A percentile compares a stretch with the other conserved stretches of the same genome.
These are phyloP conservation scores for Trypanosoma lewisi DNA, from an alignment of 208 protist species.

Conservation along the genomic window DNA sequence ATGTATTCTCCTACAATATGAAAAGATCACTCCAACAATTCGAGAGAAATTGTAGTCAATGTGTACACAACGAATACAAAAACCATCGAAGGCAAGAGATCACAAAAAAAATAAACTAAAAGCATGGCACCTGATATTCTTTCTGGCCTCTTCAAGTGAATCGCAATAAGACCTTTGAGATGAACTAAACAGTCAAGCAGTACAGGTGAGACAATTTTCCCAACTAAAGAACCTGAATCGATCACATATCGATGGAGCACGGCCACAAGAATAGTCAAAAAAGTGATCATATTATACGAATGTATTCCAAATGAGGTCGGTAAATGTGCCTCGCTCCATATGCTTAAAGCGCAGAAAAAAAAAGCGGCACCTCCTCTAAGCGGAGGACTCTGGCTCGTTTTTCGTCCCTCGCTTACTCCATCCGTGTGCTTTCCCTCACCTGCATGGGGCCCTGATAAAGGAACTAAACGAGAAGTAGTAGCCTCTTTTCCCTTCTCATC, in stretches of 20 bases:
- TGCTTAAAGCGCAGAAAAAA: constrained; percentile 30
- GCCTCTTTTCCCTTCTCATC: neutral
- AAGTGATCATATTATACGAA: constrained; percentile 30
- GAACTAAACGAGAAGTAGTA: neutral
- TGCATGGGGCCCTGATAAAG: neutral
- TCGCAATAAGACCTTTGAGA: constrained; percentile 28
- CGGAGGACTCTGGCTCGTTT: neutral
- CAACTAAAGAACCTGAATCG: constrained; percentile 31
- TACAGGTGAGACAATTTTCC: constrained; percentile 35
- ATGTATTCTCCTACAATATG: neutral
- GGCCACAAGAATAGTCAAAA: constrained; percentile 29
- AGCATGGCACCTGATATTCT: constrained; percentile 41
- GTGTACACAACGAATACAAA: constrained; percentile 43
- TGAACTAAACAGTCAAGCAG: constrained; percentile 49
- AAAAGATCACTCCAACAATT: constrained; percentile 15
- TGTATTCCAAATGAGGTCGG: constrained; percentile 36
- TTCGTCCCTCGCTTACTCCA: neutral
- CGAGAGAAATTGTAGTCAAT: constrained; percentile 23
- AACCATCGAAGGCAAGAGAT: constrained; percentile 58
- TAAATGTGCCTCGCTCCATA: constrained; percentile 51
- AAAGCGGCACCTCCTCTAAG: neutral
- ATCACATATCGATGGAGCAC: constrained; percentile 41
- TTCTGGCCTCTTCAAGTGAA: constrained; percentile 26
- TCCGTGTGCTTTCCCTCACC: neutral
- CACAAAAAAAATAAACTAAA: constrained; percentile 56